Conservation (phyloP, 345 rosid species). For the Eucalyptus pauciflora region DNA sequence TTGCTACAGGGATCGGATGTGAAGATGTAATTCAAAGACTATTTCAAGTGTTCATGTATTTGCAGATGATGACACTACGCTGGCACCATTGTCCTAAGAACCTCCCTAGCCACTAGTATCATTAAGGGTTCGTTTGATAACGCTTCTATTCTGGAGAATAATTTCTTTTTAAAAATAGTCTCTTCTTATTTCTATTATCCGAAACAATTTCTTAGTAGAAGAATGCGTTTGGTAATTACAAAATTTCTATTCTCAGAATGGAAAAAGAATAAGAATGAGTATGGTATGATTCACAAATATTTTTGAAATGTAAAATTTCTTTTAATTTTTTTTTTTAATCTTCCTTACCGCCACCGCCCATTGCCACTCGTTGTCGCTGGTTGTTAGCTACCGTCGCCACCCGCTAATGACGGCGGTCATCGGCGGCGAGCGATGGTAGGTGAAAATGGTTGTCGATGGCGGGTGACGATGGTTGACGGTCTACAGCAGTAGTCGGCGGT, state of each 20-base stretch:
- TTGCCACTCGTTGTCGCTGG: rapidly evolving
- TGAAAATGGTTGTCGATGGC: too few species aligned
- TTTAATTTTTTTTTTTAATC: too few species aligned
- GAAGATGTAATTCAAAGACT: neutral
- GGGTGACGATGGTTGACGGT: rapidly evolving
- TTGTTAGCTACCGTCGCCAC: rapidly evolving
- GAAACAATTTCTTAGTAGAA: too few species aligned
- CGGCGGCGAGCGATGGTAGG: rapidly evolving
- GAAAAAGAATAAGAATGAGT: too few species aligned
- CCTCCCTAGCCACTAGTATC: neutral
- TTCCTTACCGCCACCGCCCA: too few species aligned
- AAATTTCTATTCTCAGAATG: too few species aligned
- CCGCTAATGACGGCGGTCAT: rapidly evolving
- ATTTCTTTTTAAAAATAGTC: too few species aligned
- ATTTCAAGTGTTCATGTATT: neutral
- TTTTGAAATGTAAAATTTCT: too few species aligned
- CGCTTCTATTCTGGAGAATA: rapidly evolving
- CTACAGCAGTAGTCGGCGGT: rapidly evolving
- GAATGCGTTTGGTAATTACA: rapidly evolving
- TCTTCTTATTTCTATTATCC: too few species aligned
- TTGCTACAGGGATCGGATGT: neutral
- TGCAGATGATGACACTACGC: rapidly evolving
- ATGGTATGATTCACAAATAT: too few species aligned
- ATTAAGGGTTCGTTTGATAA: too few species aligned
- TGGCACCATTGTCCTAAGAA: neutral